Conservation (phyloP, 108 stramenopile genomes). For the Nitzschia palea region DNA sequence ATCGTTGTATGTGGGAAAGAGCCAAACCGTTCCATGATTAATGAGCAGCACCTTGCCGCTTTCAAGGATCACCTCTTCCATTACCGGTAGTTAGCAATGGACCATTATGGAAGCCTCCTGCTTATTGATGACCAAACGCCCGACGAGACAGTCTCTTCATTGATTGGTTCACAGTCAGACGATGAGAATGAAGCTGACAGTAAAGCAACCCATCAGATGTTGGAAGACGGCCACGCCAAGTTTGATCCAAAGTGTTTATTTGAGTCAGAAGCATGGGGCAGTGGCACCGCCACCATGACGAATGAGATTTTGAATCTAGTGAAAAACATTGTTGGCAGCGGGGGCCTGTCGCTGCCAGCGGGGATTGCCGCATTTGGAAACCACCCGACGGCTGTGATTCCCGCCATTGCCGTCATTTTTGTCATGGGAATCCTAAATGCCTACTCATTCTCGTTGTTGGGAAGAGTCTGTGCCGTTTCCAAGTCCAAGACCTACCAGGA, state of each 20-base stretch:
- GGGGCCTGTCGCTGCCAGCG: conserved; percentile 84
- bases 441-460: conserved; percentile 86
- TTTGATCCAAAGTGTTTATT: conserved; percentile 21
- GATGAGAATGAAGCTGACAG: neutral
- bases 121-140: too few relatives aligned
- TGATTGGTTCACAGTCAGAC: too few relatives aligned
- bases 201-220: neutral
- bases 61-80: too few relatives aligned
- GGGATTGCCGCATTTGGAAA: conserved; percentile 89
- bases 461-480: conserved; percentile 68
- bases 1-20: too few relatives aligned
- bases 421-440: conserved; percentile 78
- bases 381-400: conserved; percentile 73
- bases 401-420: conserved; percentile 67
- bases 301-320: conserved; percentile 77
- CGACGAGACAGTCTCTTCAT: too few relatives aligned
- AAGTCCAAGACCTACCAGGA: conserved; percentile 16
- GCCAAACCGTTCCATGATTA: too few relatives aligned
- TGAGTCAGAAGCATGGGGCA: conserved; percentile 17
- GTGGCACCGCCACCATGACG: conserved; percentile 20
- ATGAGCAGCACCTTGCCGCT: too few relatives aligned
- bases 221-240: neutral
- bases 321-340: conserved; percentile 88
- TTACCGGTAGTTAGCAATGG: too few relatives aligned
- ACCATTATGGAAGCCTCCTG: too few relatives aligned